A percentile compares a stretch with the other conserved stretches of the same genome.
These are phyloP conservation scores for Trichoderma asperelloides DNA, from an alignment of 495 filamentous ascomycete species.

Conservation along the genomic window DNA sequence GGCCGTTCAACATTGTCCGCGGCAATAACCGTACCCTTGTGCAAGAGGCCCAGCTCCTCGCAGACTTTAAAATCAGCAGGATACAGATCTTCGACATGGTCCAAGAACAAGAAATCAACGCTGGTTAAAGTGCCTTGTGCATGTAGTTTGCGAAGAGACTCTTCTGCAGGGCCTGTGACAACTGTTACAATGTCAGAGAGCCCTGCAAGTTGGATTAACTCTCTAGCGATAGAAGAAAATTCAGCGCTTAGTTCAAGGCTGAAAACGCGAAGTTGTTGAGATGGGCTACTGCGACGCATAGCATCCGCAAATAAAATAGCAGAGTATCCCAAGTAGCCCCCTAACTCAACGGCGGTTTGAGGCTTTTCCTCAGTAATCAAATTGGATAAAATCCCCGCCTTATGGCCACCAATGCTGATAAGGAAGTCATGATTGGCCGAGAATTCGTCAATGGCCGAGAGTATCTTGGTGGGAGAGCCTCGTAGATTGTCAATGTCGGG, in stretches of 20 bases:
- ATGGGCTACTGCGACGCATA: conserved; percentile 40
- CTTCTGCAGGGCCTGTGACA: conserved; percentile 54
- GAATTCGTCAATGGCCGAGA: conserved; percentile 65
- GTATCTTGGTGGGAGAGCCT: conserved; percentile 51
- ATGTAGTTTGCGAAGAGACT: conserved; percentile 47
- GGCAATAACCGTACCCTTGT: conserved; percentile 50
- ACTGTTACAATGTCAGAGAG: conserved; percentile 57
- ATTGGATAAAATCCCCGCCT: conserved; percentile 57
- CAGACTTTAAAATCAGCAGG: conserved; percentile 62
- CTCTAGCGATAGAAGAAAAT: conserved; percentile 55
- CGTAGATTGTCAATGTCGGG: conserved; percentile 46
- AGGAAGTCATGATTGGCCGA: conserved; percentile 54
- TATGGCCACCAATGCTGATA: conserved; percentile 71
- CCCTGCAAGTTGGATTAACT: conserved; percentile 59
- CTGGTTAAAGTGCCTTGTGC: conserved; percentile 38
- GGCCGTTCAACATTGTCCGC: conserved; percentile 73
- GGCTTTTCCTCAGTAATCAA: conserved; percentile 59
- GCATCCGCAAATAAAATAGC: conserved; percentile 61
- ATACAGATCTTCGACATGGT: conserved; percentile 68
- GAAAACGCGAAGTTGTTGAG: conserved; percentile 47
- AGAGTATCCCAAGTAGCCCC: conserved; percentile 76
- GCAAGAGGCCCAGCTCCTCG: conserved; percentile 57
- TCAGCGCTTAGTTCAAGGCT: conserved; percentile 60
- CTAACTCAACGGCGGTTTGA: conserved; percentile 53
- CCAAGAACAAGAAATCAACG: conserved; percentile 64